Evolutionary conservation across 148 eudicot genomes (phyloP).

Genomic region (Euryodendron excelsum): DNA sequence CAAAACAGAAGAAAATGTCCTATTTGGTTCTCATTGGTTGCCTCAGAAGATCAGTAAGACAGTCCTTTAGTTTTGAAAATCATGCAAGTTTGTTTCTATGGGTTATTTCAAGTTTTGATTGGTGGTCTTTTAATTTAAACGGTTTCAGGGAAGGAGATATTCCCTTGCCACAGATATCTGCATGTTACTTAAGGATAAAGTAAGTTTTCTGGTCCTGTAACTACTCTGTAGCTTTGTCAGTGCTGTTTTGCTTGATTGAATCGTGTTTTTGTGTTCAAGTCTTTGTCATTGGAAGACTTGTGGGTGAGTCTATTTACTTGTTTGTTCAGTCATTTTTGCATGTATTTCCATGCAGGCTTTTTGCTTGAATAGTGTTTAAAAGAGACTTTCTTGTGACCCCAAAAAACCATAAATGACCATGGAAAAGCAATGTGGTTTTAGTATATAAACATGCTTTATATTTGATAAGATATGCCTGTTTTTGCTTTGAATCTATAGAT

Average conservation of each 20-base stretch:
- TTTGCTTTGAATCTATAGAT: no score
- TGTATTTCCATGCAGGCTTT: neutral
- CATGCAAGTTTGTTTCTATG: neutral
- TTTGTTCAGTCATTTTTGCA: neutral
- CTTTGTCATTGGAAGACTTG: neutral
- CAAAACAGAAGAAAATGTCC: constrained; percentile 51
- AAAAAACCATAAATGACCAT: neutral
- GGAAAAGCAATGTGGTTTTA: neutral
- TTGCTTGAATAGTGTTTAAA: neutral
- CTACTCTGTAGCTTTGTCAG: neutral
- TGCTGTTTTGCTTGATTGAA: neutral
- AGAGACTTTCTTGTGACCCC: neutral
- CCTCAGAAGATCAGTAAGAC: constrained; percentile 71
- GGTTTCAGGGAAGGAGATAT: constrained; percentile 61
- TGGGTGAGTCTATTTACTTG: neutral
- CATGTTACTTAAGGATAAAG: constrained; percentile 79
- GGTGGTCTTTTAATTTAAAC: neutral
- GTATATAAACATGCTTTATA: no score
- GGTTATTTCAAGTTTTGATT: neutral
- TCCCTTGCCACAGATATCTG: constrained; percentile 71
- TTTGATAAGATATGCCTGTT: no score
- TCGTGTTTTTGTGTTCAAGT: neutral
- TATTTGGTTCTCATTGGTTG: constrained; percentile 83
- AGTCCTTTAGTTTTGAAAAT: neutral
- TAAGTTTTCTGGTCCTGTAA: constrained; percentile 37